Base-by-base conservation (phyloP, 306 rosid genomes). In the Ormosia emarginata region DNA sequence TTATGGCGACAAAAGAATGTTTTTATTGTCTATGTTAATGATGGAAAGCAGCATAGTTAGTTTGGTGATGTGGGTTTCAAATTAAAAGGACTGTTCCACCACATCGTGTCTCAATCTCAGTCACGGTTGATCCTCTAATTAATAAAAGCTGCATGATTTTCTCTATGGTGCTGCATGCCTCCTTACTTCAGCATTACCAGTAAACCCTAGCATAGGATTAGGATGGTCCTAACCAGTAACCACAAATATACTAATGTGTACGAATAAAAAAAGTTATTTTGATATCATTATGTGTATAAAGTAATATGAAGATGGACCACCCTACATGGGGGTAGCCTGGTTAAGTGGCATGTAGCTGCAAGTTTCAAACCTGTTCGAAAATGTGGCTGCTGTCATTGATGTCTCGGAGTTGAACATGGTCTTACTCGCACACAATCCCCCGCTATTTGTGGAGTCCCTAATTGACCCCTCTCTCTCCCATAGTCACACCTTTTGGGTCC, bases 211-310 rank as follows among this genome's bases (percentile, higher is more conserved):
- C 6, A 13, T 52, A 52, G 68, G 85, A 30, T 41, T 82, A 82
- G 85, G 85, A 55, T 82, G 85, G 85, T 81, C 85, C 85, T 66
- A 74, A 75, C 30, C 4, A 37, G 30, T 14, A 74, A 67, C 39
- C 74, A 40, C 33, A 69, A 47, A 76, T 75, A 56, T 75, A 57
- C 77, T 39, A 43, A 13, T 55, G 7, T 41, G 76, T 74, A 74
- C 68, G 17, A 64, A 24, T 52, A 73, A 64, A 72, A 4, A 13
- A 62, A 29, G 55, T 4, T 8, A 6, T 56, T 6, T 17, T 61
- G 3, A 14, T 80, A 58, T 80, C 46, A 34, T 47, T 29, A 32
- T 74, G 12, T 47, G 41, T 4, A 69, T 40, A 52, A 81, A 81
- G 80, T 66, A 50, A 65, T 68, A 14, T 3, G 49, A 4, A 67